Evolutionary conservation across 2,329 filamentous ascomycete species (phyloP).

Genomic region (Thielaviopsis punctulata): DNA sequence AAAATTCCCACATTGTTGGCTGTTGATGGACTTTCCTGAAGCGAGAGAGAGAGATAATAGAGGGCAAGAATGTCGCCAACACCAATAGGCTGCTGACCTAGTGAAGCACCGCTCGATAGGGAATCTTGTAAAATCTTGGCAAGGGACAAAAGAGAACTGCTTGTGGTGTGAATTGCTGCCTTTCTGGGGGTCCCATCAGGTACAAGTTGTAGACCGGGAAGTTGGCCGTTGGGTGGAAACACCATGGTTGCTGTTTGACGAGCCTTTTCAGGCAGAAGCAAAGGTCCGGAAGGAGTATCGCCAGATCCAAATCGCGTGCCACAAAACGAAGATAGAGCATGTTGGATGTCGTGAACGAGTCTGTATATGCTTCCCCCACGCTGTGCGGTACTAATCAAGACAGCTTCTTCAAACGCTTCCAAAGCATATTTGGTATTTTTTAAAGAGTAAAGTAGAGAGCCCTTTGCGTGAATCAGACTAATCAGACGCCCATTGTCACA

Average conservation of each 20-base stretch:
- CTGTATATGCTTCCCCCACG: slow-evolving; percentile 53
- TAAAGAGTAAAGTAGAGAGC: slow-evolving; percentile 90
- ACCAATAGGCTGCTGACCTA: slow-evolving; percentile 42
- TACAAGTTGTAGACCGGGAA: slow-evolving; percentile 64
- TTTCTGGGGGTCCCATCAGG: slow-evolving; percentile 53
- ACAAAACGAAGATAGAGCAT: slow-evolving; percentile 38
- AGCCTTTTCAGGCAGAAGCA: slow-evolving; percentile 72
- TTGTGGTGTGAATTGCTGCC: slow-evolving; percentile 79
- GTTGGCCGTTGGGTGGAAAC: slow-evolving; percentile 56
- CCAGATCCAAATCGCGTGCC: background rate
- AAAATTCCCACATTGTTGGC: slow-evolving; percentile 97
- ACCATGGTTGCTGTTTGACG: slow-evolving; percentile 68
- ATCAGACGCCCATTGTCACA: slow-evolving; percentile 85
- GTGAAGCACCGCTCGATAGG: slow-evolving; percentile 56
- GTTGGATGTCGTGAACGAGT: slow-evolving; percentile 63
- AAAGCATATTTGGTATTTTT: slow-evolving; percentile 70
- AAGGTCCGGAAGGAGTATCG: slow-evolving; percentile 25
- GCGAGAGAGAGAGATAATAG: slow-evolving; percentile 85
- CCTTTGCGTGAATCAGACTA: slow-evolving; percentile 88
- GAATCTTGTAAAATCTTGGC: slow-evolving; percentile 97
- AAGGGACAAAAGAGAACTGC: slow-evolving; percentile 82
- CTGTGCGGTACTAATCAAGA: slow-evolving; percentile 69
- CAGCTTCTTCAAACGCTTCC: slow-evolving; percentile 83
- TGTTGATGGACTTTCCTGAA: slow-evolving; percentile 91
- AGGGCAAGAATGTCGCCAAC: slow-evolving; percentile 85